Base-by-base conservation (phyloP, 805 yeast genomes). In the Suhomyces sp. region DNA sequence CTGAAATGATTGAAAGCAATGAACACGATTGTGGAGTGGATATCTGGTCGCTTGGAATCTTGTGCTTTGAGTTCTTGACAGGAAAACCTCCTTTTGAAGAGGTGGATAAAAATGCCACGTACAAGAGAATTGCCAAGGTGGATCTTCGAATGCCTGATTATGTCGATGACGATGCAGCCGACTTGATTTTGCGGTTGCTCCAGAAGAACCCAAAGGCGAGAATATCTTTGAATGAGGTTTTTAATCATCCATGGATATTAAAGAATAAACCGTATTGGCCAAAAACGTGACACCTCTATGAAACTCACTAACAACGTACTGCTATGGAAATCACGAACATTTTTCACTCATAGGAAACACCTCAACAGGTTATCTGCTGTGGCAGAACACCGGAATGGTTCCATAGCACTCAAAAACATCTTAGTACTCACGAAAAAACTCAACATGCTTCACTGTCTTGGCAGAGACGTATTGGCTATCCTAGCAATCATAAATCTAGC, bases 41-140 rank as follows among this genome's bases (percentile, higher is more conserved):
- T 65, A 79, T 87, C 2, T 93, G 99, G 99, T 89, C 97, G 1
- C 72, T 93, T 49, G 99, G 99, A 0, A 84, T 93, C 2, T 67
- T 93, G 35, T 79, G 91, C 55, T 93, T 86, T 63, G 99, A 93
- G 66, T 79, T 94, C 47, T 69, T 93, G 1, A 91, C 87, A 3
- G 98, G 97, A 0, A 76, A 78, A 45, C 97, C 99, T 0, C 98
- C 98, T 0, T 93, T 93, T 66, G 97, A 91, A 65, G 97, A 89
- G 58, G 78, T 77, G 25, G 84, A 86, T 54, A 85, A 86, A 49
- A 86, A 85, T 53, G 80, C 85, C 15, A 94, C 98, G 0, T 89
- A 88, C 65, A 83, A 82, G 61, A 75, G 94, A 55, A 94, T 94
- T 39, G 85, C 86, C 7, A 81, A 79, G 53, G 90, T 89, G 3